phyloP scores from a whole-genome alignment of 129 eudicot species.

The Flaveria sonorensis region DNA sequence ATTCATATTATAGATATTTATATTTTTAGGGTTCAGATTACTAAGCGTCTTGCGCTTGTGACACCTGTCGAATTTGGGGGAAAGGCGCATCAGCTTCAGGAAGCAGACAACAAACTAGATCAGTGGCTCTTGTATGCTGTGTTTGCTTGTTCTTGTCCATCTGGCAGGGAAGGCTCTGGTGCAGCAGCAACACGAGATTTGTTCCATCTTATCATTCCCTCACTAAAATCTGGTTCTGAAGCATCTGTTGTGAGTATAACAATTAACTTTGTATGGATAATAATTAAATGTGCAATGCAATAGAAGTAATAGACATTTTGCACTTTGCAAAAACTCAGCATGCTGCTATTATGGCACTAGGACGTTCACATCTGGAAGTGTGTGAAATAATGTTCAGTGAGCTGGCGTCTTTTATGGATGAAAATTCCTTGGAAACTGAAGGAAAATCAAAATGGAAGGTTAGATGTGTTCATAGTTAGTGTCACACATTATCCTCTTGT shows the following conservation, averaged over 20 bases:
- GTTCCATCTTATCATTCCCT: slow-evolving; percentile 79
- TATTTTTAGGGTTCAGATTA: slow-evolving; percentile 67
- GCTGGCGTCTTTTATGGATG: slow-evolving; percentile 79
- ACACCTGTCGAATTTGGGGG: slow-evolving; percentile 94
- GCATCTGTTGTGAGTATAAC: slow-evolving; percentile 66
- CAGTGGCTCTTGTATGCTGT: slow-evolving; percentile 97
- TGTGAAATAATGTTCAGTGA: slow-evolving; percentile 91
- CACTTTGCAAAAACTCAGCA: slow-evolving; percentile 48
- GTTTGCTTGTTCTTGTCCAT: slow-evolving; percentile 90
- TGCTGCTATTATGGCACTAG: slow-evolving; percentile 90
- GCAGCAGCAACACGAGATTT: slow-evolving; percentile 70
- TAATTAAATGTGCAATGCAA: slow-evolving; percentile 3
- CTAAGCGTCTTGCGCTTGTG: slow-evolving; percentile 80
- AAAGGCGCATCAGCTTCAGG: slow-evolving; percentile 77
- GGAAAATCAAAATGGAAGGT: slow-evolving; percentile 97
- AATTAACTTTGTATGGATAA: slow-evolving; percentile 4
- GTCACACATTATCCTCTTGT: slow-evolving; percentile 22
- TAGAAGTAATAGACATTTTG: slow-evolving; percentile 1
- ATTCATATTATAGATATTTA: slow-evolving; percentile 11
- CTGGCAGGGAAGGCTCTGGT: slow-evolving; percentile 61
- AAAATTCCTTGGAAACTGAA: slow-evolving; percentile 78
- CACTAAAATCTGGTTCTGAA: slow-evolving; percentile 88
- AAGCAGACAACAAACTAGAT: slow-evolving; percentile 83
- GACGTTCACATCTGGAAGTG: slow-evolving; percentile 83
- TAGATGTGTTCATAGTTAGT: slow-evolving; percentile 6